phyloP scores from a whole-genome alignment of 352 stramenopile genomes.

The Phytophthora tentaculata region DNA sequence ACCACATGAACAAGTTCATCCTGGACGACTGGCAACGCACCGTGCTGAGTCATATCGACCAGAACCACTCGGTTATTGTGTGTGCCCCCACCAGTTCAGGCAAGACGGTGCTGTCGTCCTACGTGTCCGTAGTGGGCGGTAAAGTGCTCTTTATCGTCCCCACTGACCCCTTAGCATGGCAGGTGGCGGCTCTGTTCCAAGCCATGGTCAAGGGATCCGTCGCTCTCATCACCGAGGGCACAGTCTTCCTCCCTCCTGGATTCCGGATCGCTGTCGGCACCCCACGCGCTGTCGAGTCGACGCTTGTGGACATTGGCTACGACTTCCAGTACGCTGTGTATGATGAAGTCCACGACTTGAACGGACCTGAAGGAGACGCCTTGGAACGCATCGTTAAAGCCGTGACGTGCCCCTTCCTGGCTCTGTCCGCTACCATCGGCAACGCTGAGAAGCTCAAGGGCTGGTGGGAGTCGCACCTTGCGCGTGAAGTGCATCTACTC shows the following conservation, averaged over 20 bases:
- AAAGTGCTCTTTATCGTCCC: conserved; percentile 93
- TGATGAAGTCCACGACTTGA: conserved; percentile 98
- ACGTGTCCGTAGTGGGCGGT: conserved; percentile 80
- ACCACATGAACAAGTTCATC: conserved; percentile 93
- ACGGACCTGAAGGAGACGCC: conserved; percentile 96
- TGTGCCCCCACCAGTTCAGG: conserved; percentile 97
- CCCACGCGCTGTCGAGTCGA: conserved; percentile 94
- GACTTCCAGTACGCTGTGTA: conserved; percentile 99
- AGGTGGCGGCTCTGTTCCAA: conserved; percentile 98
- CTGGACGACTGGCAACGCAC: conserved; percentile 98
- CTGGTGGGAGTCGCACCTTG: conserved; percentile 95
- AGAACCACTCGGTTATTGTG: conserved; percentile 96
- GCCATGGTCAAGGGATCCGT: conserved; percentile 97
- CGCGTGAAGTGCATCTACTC: conserved; percentile 89
- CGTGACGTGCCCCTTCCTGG: conserved; percentile 96
- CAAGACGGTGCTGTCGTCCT: conserved; percentile 95
- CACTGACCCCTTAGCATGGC: conserved; percentile 98
- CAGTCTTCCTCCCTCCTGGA: conserved; percentile 77
- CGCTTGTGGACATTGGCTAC: conserved; percentile 88
- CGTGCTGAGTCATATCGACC: conserved; percentile 95
- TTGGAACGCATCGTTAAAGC: conserved; percentile 96
- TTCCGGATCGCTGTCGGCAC: conserved; percentile 96
- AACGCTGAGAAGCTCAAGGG: conserved; percentile 94
- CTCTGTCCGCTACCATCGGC: conserved; percentile 98
- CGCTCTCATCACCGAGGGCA: conserved; percentile 94